Evolutionary conservation across 768 basidiomycete species (phyloP), one percentile per base, ranked within the genome.

Genomic region (Antrodiella citrinella): DNA sequence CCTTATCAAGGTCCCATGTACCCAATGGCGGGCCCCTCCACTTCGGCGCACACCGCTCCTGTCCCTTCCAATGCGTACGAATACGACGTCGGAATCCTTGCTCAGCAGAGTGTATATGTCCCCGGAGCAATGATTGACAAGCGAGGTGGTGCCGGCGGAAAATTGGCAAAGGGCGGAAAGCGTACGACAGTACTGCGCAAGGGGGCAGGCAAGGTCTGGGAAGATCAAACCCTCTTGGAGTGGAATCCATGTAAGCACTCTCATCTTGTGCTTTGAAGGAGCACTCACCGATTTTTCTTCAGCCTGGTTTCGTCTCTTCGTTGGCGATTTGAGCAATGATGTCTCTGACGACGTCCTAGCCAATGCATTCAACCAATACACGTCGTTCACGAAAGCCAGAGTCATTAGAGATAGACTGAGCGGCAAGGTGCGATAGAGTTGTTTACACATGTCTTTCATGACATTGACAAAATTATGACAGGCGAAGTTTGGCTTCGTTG

Each of bases 261-360:
- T n/a, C 24, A 23, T 39, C 12, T 39, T 26, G 10, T 22, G 21
- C n/a, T 39, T 44, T 2, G 21, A 4, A 19, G 26, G 50, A n/a
- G n/a, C 24, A 26, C 52, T 20, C 44, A 58, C 55, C 58, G 18
- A 24, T 59, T 23, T 40, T 41, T 39, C 40, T 50, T 4, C 51
- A 95, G 93, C 90, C 12, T 97, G 94, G 94, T 99, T 95, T 71
- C 82, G 96, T 23, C 71, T 99, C 39, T 99, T 99, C 62, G 93
- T 98, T 19, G 96, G 96, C 39, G 95, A 99, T 67, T 77, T 98
- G 26, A 95, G 93, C 60, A 98, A 98, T 63, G 96, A 98, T 68
- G 93, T 98, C 39, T 93, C 91, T 45, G 96, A 98, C 62, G 91
- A 96, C 57, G 87, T 95, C 15, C 78, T 98, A 15, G 71, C 90